These are phyloP conservation scores for Stylosanthes scabra DNA, from an alignment of 331 rosid species.

Conservation along the genomic window DNA sequence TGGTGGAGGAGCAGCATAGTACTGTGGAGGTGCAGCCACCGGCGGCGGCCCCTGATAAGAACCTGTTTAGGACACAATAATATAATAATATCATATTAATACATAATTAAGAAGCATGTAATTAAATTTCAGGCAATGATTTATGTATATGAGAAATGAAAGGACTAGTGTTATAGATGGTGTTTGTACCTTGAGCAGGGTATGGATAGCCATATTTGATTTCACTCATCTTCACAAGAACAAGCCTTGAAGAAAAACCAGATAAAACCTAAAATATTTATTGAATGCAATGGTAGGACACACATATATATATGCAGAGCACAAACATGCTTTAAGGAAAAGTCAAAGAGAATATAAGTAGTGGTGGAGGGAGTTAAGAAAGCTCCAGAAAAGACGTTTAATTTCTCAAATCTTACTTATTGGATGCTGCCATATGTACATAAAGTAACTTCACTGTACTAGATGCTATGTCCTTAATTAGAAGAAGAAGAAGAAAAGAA, in stretches of 20 bases:
- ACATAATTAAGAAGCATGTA: background rate
- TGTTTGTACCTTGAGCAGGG: slow-evolving; percentile 63
- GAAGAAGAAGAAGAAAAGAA: slow-evolving; percentile 12
- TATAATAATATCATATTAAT: no score
- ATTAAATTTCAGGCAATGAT: slow-evolving; percentile 11
- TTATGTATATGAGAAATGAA: background rate
- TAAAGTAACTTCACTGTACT: background rate
- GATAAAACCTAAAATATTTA: slow-evolving; percentile 4
- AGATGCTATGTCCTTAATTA: background rate
- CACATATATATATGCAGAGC: background rate
- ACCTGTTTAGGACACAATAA: slow-evolving; percentile 47
- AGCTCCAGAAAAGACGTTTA: slow-evolving; percentile 37
- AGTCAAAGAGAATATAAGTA: slow-evolving; percentile 26
- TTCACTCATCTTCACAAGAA: slow-evolving; percentile 54
- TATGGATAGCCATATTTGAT: slow-evolving; percentile 68
- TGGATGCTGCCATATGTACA: slow-evolving; percentile 19
- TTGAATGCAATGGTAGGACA: background rate
- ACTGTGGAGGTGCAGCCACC: slow-evolving; percentile 78
- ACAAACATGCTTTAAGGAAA: background rate
- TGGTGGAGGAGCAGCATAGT: slow-evolving; percentile 60
- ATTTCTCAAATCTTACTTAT: slow-evolving; percentile 26
- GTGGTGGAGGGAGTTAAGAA: slow-evolving; percentile 45
- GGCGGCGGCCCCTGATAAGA: slow-evolving; percentile 90
- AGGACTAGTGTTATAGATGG: no score
- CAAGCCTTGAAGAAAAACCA: slow-evolving; percentile 12